Evolutionary conservation across 108 stramenopile genomes (phyloP).

Genomic region (Fragilaria crotonensis): DNA sequence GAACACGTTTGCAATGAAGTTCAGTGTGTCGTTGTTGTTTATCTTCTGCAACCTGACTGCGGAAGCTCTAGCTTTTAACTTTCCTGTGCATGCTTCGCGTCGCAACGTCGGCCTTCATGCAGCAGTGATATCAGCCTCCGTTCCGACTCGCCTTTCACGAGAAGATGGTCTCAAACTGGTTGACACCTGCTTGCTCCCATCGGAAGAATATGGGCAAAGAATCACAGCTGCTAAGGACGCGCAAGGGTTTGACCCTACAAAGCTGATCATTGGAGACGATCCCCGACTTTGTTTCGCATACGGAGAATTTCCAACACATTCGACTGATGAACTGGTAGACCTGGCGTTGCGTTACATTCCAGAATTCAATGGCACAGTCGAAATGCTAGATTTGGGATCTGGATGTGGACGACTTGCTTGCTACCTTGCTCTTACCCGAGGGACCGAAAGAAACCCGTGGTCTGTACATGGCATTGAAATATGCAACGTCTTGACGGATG

Average conservation of each 20-base stretch:
- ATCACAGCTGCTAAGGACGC: constrained; percentile 22
- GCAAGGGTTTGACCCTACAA: constrained; percentile 11
- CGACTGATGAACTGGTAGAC: constrained; percentile 60
- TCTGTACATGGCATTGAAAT: constrained; percentile 70
- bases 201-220: constrained; percentile 20
- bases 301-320: constrained; percentile 70
- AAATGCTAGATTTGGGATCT: constrained; percentile 64
- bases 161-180: background rate
- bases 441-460: constrained; percentile 22
- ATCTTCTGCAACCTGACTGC: too few species aligned
- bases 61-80: too few species aligned
- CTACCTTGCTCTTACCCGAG: constrained; percentile 53
- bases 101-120: too few species aligned
- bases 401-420: constrained; percentile 62
- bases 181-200: constrained; percentile 11
- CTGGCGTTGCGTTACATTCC: constrained; percentile 22
- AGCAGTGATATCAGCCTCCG: background rate
- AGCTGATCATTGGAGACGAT: constrained; percentile 32
- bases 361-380: constrained; percentile 2
- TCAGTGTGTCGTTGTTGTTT: too few species aligned
- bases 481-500: constrained; percentile 33
- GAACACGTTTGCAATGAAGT: too few species aligned
- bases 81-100: too few species aligned
- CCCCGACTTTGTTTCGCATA: constrained; percentile 55
- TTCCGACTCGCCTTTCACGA: constrained; percentile 1